A percentile compares a stretch with the other conserved stretches of the same genome.
Conservation (phyloP, 2,329 filamentous ascomycete species). For the Botrytis byssoidea region DNA sequence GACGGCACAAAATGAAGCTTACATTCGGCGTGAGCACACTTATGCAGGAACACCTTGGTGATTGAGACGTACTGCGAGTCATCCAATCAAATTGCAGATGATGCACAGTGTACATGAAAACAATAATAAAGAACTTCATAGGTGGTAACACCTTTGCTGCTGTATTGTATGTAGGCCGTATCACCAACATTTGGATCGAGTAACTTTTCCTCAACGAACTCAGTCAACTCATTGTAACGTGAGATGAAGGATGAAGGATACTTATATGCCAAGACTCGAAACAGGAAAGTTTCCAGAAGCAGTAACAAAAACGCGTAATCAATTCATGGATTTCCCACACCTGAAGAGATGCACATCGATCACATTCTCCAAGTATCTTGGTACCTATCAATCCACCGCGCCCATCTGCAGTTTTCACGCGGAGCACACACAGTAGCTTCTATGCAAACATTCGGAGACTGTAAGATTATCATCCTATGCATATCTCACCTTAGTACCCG, state of each 20-base stretch:
- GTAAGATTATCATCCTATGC: not conserved
- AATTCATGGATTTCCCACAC: not conserved
- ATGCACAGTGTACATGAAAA: not conserved
- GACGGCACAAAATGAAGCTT: not conserved
- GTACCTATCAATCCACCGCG: not conserved
- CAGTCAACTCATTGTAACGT: not conserved
- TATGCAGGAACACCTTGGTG: constrained; percentile 10
- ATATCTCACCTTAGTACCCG: not conserved
- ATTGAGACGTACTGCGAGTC: not conserved
- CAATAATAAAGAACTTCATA: not conserved
- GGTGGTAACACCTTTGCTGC: not conserved
- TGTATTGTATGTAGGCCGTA: not conserved
- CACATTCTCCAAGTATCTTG: not conserved
- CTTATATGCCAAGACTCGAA: not conserved
- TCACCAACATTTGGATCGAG: constrained; percentile 9
- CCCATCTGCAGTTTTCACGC: not conserved
- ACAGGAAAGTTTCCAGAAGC: not conserved
- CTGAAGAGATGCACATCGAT: not conserved
- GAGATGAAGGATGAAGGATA: not conserved
- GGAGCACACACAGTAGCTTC: constrained; percentile 7
- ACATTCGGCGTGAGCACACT: not conserved
- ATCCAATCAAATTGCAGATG: not conserved
- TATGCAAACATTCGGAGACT: constrained; percentile 1
- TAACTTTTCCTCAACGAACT: not conserved
- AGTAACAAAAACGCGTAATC: not conserved